Evolutionary conservation across 805 yeast species (phyloP).

Genomic region (Lipomyces anomalus): DNA sequence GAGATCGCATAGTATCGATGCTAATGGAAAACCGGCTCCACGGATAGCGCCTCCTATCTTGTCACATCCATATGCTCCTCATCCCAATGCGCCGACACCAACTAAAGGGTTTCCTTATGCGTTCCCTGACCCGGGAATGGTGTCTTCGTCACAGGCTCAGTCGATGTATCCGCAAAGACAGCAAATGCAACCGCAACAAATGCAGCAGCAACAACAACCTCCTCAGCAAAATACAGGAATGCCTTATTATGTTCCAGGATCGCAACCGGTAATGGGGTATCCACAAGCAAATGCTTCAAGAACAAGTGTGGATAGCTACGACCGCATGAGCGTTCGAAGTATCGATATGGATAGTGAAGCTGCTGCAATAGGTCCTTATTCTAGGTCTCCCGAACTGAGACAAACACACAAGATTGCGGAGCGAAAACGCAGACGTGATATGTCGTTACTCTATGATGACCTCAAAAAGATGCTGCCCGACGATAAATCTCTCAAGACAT

Average conservation of each 20-base stretch:
- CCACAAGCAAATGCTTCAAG: too few relatives aligned
- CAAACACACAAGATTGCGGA: conserved; percentile 28
- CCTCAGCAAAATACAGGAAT: too few relatives aligned
- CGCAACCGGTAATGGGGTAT: background rate
- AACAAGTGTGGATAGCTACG: conserved; percentile 16
- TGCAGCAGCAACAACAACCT: too few relatives aligned
- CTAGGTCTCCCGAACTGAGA: conserved; percentile 27
- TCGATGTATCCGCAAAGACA: too few relatives aligned
- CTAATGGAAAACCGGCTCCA: conserved; percentile 5
- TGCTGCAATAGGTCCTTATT: conserved; percentile 16
- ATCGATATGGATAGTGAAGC: conserved; percentile 1
- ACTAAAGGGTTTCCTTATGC: conserved; percentile 22
- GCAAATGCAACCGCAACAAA: too few relatives aligned
- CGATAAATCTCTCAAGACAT: conserved; percentile 24
- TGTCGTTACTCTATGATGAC: conserved; percentile 26
- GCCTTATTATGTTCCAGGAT: too few relatives aligned
- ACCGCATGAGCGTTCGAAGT: conserved; percentile 8
- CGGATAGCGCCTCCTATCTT: conserved; percentile 20
- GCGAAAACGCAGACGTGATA: conserved; percentile 26
- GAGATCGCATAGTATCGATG: background rate
- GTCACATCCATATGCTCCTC: conserved; percentile 16
- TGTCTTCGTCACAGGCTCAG: conserved; percentile 1
- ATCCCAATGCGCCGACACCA: conserved; percentile 23
- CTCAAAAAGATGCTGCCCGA: conserved; percentile 24
- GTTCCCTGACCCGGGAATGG: conserved; percentile 21